Evolutionary conservation across 2,329 filamentous ascomycete species (phyloP).

Genomic region (Talaromyces amestolkiae): DNA sequence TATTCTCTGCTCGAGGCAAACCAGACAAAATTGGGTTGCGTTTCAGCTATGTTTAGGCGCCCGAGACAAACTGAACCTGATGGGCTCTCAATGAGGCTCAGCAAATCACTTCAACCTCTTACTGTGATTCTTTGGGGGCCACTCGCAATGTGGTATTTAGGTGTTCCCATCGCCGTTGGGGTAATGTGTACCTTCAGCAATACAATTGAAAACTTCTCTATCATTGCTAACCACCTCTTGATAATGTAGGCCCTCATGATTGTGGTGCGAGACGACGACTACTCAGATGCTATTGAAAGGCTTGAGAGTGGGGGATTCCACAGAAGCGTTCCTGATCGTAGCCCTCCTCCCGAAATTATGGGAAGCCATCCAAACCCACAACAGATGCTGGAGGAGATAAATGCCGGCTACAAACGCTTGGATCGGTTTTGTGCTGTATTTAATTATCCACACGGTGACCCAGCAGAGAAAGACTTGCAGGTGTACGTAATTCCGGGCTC

Average conservation of each 20-base stretch:
- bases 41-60: slow-evolving; percentile 21
- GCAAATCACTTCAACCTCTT: slow-evolving; percentile 25
- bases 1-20: not conserved
- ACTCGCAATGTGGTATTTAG: slow-evolving; percentile 25
- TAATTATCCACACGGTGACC: slow-evolving; percentile 24
- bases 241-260: slow-evolving; percentile 20
- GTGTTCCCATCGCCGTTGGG: slow-evolving; percentile 24
- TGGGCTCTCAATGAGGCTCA: slow-evolving; percentile 20
- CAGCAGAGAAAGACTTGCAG: slow-evolving; percentile 13
- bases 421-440: slow-evolving; percentile 26
- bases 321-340: slow-evolving; percentile 25
- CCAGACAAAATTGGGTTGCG: not conserved
- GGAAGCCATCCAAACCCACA: slow-evolving; percentile 1
- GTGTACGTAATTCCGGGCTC: slow-evolving; percentile 22
- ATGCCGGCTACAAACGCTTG: slow-evolving; percentile 25
- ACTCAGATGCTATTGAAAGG: slow-evolving; percentile 23
- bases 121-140: slow-evolving; percentile 24
- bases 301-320: slow-evolving; percentile 25
- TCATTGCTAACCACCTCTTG: slow-evolving; percentile 20
- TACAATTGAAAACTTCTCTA: not conserved
- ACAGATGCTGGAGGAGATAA: slow-evolving; percentile 24
- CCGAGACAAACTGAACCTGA: slow-evolving; percentile 26
- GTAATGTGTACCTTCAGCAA: slow-evolving; percentile 18
- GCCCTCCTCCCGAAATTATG: slow-evolving; percentile 10
- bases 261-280: slow-evolving; percentile 26